Base-by-base conservation (phyloP, 2,329 filamentous ascomycete genomes). In the Teratosphaeriaceae sp. region DNA sequence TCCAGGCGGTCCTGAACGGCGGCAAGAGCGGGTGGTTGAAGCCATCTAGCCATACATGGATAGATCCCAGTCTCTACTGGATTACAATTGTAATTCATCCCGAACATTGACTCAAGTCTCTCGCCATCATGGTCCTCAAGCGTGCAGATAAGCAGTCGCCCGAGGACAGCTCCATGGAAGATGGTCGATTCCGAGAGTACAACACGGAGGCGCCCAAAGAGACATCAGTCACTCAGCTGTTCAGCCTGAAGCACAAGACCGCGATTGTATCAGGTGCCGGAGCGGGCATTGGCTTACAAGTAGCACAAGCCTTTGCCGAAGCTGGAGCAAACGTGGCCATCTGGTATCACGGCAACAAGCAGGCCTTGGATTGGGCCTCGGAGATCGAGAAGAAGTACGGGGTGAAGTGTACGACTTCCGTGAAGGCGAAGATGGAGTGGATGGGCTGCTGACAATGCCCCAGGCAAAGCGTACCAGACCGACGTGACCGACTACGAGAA, bases 381-480 rank as follows among this genome's bases (percentile, higher is more conserved):
- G 58, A 60, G 26, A 59, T 64, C 22, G 58, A 57, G 29, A 50
- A 61, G 41, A 48, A 56, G 27, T 64, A 56, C 36, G 54, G 55
- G 26, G 61, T 64, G 11, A 62, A 60, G 31, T 63, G 61, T 61
- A 40, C 29, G 54, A 30, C n/a, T n/a, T n/a, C n/a, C n/a, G n/a
- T n/a, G n/a, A n/a, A n/a, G n/a, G n/a, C n/a, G n/a, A n/a, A n/a
- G n/a, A n/a, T n/a, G n/a, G n/a, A n/a, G n/a, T n/a, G n/a, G n/a
- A n/a, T n/a, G n/a, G n/a, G n/a, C n/a, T n/a, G n/a, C n/a, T n/a
- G n/a, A n/a, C n/a, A n/a, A n/a, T n/a, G n/a, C n/a, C n/a, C 24
- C 48, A 71, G 69, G 65, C 60, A 67, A 66, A 53, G 72, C 73
- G 38, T 75, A 75, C 51, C 64, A 72, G 57, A 67, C 72, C 37